Base-by-base conservation (phyloP, 441 rosid species). In the Codiaeum variegatum region DNA sequence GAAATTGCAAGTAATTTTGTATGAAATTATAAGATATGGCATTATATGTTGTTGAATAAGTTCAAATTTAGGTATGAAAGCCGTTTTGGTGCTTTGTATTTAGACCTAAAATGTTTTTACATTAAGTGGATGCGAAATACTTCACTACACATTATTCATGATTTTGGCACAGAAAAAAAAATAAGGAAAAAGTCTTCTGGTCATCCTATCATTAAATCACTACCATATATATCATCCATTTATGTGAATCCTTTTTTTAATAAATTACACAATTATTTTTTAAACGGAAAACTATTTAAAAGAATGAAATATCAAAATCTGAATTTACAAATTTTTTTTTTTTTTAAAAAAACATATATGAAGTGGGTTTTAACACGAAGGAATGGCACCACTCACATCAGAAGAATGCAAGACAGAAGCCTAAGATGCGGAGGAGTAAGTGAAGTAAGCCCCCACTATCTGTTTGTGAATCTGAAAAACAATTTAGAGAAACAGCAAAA, bases 391-490 rank as follows among this genome's bases (percentile, higher is more conserved):
- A 16, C n/a, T n/a, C n/a, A 47, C 18, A 47, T 13, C 52, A 6
- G 42, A 38, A 6, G 42, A 8, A 38, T 38, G 44, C 44, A 38
- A 8, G 1, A 38, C 2, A 40, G 52, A 47, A 47, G 52, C n/a
- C 52, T 47, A 47, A 2, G 1, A 13, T 47, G 24, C 6, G 56
- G 56, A 38, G 67, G 10, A 26, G 74, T 66, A 74, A 72, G 82
- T 13, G 71, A 70, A 63, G 68, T 28, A 55, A 61, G 34, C 44
- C 44, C 65, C 13, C 34, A 42, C 6, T 61, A 77, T 62, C 77
- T 70, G 76, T 69, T 71, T 78, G 58, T 44, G 71, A 59, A 18
- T 11, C 47, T 28, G 15, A 26, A 21, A 29, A n/a, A 51, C n/a
- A 51, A 44, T 10, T 15, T 13, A 31, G 5, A 28, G 7, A 55